phyloP scores from a whole-genome alignment of 768 basidiomycete genomes.

The Mycena floridula region DNA sequence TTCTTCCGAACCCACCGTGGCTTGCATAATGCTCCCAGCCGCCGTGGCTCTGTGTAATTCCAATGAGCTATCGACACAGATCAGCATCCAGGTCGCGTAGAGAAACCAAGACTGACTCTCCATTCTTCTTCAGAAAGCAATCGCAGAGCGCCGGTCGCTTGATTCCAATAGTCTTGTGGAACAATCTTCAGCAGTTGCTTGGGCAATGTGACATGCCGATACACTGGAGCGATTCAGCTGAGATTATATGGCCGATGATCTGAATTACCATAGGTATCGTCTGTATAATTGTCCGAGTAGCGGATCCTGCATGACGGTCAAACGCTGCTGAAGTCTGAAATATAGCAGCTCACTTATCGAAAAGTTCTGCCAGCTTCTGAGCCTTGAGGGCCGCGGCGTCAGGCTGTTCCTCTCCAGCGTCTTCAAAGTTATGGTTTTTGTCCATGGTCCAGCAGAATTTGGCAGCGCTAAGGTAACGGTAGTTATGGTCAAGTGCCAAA shows the following conservation, averaged over 20 bases:
- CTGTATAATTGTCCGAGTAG: conserved; percentile 1
- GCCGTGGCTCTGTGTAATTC: conserved; percentile 83
- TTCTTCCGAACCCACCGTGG: conserved; percentile 53
- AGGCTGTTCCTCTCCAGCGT: no score
- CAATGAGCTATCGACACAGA: conserved; percentile 49
- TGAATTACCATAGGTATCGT: neutral
- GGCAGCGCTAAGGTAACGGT: no score
- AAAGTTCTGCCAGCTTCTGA: conserved; percentile 2
- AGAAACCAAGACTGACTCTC: conserved; percentile 32
- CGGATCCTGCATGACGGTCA: neutral
- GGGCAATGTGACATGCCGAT: conserved; percentile 96
- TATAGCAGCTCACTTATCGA: neutral
- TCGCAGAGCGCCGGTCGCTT: conserved; percentile 74
- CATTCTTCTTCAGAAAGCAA: conserved; percentile 86
- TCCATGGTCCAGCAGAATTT: no score
- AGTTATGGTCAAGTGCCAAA: no score
- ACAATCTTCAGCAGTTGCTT: conserved; percentile 93
- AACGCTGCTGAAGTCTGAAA: neutral
- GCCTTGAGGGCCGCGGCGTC: no score
- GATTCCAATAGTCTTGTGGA: conserved; percentile 73
- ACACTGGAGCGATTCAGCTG: no score
- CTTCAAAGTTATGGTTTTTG: no score
- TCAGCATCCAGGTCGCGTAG: neutral
- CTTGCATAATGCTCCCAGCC: conserved; percentile 98
- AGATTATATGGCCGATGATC: no score